These are phyloP conservation scores for Trichoderma erinaceum DNA, from an alignment of 495 filamentous ascomycete genomes.

Conservation along the genomic window DNA sequence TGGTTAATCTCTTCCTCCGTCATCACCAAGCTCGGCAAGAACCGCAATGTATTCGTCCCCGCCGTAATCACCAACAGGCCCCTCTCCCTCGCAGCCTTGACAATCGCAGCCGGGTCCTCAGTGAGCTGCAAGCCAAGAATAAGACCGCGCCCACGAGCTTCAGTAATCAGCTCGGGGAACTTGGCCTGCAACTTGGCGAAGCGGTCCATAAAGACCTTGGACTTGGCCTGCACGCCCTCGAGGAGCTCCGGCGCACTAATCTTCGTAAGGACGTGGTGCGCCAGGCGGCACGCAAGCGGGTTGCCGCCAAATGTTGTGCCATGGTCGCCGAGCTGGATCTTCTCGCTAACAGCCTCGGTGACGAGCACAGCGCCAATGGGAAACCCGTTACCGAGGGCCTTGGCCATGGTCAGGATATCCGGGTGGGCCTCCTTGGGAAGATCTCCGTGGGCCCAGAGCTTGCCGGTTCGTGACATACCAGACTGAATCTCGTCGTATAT, in stretches of 20 bases:
- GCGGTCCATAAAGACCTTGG: conserved; percentile 54
- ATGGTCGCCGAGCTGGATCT: conserved; percentile 88
- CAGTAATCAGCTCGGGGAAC: conserved; percentile 65
- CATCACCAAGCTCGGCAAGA: conserved; percentile 78
- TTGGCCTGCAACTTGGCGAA: conserved; percentile 57
- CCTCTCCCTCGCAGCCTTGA: conserved; percentile 80
- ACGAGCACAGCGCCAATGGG: conserved; percentile 91
- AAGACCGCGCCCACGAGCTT: conserved; percentile 76
- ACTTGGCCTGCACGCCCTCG: conserved; percentile 56
- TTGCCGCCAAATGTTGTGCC: conserved; percentile 97
- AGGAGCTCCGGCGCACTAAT: conserved; percentile 62
- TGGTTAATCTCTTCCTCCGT: conserved; percentile 67
- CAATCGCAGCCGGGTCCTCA: conserved; percentile 59
- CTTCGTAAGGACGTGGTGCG: conserved; percentile 73
- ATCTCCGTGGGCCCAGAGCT: conserved; percentile 76
- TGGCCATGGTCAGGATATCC: conserved; percentile 88
- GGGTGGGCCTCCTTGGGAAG: conserved; percentile 78
- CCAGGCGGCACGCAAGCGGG: conserved; percentile 77
- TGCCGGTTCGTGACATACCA: conserved; percentile 78
- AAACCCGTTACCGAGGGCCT: conserved; percentile 93
- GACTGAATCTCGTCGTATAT: conserved; percentile 98
- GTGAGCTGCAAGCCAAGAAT: conserved; percentile 80
- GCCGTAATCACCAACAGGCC: conserved; percentile 88
- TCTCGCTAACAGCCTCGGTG: conserved; percentile 64
- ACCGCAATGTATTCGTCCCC: conserved; percentile 79